Conservation (phyloP, 768 basidiomycete genomes). For the Crassisporium funariophilum region DNA sequence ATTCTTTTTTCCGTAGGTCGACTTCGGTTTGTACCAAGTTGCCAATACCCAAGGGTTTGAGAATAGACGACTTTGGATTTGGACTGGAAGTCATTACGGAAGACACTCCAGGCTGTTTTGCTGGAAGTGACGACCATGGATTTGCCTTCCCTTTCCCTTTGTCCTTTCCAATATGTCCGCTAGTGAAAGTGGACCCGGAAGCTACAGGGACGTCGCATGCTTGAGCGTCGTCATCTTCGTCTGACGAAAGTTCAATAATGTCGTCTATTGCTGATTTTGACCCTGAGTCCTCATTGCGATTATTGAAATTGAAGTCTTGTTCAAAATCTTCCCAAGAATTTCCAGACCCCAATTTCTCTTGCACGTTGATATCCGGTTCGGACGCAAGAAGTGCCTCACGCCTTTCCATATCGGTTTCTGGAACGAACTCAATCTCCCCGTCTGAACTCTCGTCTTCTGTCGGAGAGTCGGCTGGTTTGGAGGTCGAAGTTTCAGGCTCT, state of each 20-base stretch:
- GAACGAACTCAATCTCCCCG: constrained; percentile 37
- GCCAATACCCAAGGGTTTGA: too few relatives aligned
- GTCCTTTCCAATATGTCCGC: neutral
- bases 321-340: constrained; percentile 47
- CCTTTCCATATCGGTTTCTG: constrained; percentile 50
- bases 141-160: constrained; percentile 16
- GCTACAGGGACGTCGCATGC: constrained; percentile 30
- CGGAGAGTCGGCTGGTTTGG: constrained; percentile 10
- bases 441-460: constrained; percentile 31
- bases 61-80: constrained; percentile 2
- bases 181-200: constrained; percentile 37
- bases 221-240: constrained; percentile 20
- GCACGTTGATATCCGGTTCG: constrained; percentile 43
- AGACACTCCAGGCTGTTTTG: neutral
- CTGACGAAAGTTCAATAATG: constrained; percentile 22
- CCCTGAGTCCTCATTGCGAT: constrained; percentile 1
- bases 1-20: constrained; percentile 45
- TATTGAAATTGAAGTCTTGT: constrained; percentile 51
- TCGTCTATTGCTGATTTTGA: constrained; percentile 10
- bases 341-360: constrained; percentile 38
- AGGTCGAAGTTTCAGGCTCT: constrained; percentile 5
- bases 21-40: constrained; percentile 47
- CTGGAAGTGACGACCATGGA: neutral
- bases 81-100: constrained; percentile 2
- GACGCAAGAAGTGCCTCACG: constrained; percentile 53